These are phyloP conservation scores for Crithidia sp. DNA, from an alignment of 208 protist genomes.

Conservation along the genomic window DNA sequence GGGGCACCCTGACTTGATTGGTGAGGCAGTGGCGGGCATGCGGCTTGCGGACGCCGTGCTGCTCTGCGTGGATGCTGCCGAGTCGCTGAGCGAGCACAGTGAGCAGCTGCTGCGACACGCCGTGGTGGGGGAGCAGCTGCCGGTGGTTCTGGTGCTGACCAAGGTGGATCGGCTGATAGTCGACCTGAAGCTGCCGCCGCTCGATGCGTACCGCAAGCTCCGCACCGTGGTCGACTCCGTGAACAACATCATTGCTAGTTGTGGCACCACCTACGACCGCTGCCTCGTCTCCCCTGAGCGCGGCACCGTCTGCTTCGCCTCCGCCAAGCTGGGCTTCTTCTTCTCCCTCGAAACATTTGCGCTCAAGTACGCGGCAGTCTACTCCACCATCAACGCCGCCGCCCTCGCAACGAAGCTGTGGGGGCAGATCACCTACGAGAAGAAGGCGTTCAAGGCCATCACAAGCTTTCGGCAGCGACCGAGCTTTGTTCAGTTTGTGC, in stretches of 20 bases:
- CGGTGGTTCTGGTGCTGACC: slow-evolving; percentile 95
- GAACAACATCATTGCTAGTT: slow-evolving; percentile 91
- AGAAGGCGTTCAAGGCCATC: slow-evolving; percentile 62
- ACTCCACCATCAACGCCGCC: slow-evolving; percentile 54
- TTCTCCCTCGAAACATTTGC: slow-evolving; percentile 97
- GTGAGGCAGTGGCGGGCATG: slow-evolving; percentile 94
- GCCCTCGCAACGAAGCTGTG: slow-evolving; percentile 95
- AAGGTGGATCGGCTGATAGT: slow-evolving; percentile 99
- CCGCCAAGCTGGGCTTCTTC: slow-evolving; percentile 82
- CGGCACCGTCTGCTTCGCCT: slow-evolving; percentile 94
- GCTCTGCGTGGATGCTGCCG: slow-evolving; percentile 97
- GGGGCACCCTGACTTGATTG: slow-evolving; percentile 97
- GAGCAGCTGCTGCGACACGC: slow-evolving; percentile 87
- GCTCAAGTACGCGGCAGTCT: slow-evolving; percentile 90
- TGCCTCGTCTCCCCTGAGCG: slow-evolving; percentile 72
- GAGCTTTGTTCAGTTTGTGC: slow-evolving; percentile 98
- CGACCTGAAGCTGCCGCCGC: slow-evolving; percentile 98
- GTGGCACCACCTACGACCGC: slow-evolving; percentile 33
- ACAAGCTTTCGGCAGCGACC: slow-evolving; percentile 65
- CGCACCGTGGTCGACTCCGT: slow-evolving; percentile 95
- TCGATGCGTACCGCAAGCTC: slow-evolving; percentile 98
- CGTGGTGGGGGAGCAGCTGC: slow-evolving; percentile 76
- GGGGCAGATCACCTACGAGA: slow-evolving; percentile 96
- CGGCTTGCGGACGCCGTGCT: slow-evolving; percentile 96
- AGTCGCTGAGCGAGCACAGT: slow-evolving; percentile 92